Base-by-base conservation (phyloP, 2,329 filamentous ascomycete genomes). In the Cladosporium sp. region DNA sequence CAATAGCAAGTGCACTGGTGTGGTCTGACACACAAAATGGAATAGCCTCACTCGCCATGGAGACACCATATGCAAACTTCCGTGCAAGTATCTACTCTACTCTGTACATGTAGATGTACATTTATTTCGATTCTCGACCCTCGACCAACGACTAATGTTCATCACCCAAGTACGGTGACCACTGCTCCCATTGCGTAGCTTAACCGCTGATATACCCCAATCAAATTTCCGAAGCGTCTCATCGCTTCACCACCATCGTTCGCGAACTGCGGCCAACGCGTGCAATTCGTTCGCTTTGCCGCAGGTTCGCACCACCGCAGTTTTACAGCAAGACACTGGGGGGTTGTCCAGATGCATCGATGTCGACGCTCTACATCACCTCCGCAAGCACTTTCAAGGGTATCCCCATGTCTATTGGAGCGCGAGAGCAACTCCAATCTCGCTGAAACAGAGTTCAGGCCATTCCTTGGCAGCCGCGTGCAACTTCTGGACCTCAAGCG, bases 401-500 rank as follows among this genome's bases (percentile, higher is more conserved):
- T 55, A 55, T 55, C 8, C 52, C 52, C 18, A 34, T 55, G 28
- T 55, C 32, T 12, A 30, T 58, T 38, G 55, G 34, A 58, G 55
- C 32, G 21, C 12, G 15, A 15, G 1, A 10, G 55, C 34, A n/a
- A 38, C 32, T 24, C 18, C 34, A 41, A 58, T 41, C 32, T 58
- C 24, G 55, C 55, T 58, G 55, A 58, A 58, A 58, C 55, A 24
- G 5, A 36, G 30, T 21, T 36, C 55, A 41, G 34, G 32, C 55
- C 55, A 34, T 32, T 34, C 28, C 55, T 58, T 41, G 55, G 55
- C 55, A 36, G 55, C 55, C 32, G 55, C 24, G 34, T 41, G n/a
- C 34, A 24, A 41, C 55, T 55, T n/a, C 52, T n/a, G 52, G 52
- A 58, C 34, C 32, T 57, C 18, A 12, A 24, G 55, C 30, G 12